A percentile compares a stretch with the other conserved stretches of the same genome.
Evolutionary conservation across 2,329 filamentous ascomycete species (phyloP).

Genomic region (Nannizzia gypsea): DNA sequence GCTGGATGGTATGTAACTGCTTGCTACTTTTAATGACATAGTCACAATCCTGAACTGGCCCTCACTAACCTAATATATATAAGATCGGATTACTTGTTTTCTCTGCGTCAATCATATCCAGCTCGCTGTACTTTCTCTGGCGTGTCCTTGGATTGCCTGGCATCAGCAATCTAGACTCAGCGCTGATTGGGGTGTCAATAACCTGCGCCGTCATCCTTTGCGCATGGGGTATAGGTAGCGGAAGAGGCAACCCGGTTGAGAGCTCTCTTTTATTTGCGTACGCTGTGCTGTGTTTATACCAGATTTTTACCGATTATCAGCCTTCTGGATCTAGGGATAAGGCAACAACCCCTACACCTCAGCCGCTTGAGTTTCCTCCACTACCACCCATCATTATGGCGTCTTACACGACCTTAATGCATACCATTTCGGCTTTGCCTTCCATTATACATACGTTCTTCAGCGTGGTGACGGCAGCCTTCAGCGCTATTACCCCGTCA

Average conservation of each 20-base stretch:
- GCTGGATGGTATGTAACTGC: constrained; percentile 67
- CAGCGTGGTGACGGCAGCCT: constrained; percentile 76
- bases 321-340: constrained; percentile 57
- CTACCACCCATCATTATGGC: constrained; percentile 97
- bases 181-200: constrained; percentile 82
- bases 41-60: neutral
- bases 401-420: constrained; percentile 82
- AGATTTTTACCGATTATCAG: constrained; percentile 97
- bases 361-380: constrained; percentile 69
- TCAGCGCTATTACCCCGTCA: constrained; percentile 89
- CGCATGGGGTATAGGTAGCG: constrained; percentile 86
- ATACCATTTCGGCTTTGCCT: constrained; percentile 71
- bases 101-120: constrained; percentile 84
- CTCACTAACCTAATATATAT: constrained; percentile 12
- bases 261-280: constrained; percentile 94
- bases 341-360: constrained; percentile 41
- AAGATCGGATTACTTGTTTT: constrained; percentile 79
- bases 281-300: constrained; percentile 95
- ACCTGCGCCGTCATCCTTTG: constrained; percentile 87
- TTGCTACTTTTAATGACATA: neutral
- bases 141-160: constrained; percentile 86
- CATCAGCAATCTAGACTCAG: constrained; percentile 83
- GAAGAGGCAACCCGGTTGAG: constrained; percentile 87
- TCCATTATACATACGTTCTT: constrained; percentile 72
- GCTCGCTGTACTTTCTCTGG: constrained; percentile 92